Evolutionary conservation across 768 basidiomycete genomes (phyloP).

Genomic region (Gyrodon lividus): DNA sequence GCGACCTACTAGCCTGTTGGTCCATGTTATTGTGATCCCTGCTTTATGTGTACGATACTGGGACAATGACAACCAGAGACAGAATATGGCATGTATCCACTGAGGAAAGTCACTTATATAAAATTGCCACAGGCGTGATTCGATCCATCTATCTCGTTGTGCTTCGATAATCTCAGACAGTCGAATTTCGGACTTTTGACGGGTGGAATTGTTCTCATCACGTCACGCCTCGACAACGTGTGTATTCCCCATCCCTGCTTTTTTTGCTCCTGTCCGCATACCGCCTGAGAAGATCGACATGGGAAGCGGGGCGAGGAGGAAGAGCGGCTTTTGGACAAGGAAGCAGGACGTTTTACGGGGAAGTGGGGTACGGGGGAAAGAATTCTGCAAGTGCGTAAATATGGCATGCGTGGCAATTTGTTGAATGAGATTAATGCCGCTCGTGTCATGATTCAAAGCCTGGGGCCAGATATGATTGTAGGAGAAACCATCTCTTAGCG

Average conservation of each 20-base stretch:
- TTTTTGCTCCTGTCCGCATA: slow-evolving; percentile 39
- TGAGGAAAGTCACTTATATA: too few species aligned
- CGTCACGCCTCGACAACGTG: neutral
- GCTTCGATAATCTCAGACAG: too few species aligned
- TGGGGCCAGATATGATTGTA: neutral
- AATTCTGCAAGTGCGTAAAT: slow-evolving; percentile 11
- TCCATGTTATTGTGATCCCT: neutral
- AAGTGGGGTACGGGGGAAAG: slow-evolving; percentile 21
- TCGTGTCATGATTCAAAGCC: neutral
- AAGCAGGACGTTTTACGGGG: slow-evolving; percentile 27
- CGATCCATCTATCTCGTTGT: too few species aligned
- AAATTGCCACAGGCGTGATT: too few species aligned
- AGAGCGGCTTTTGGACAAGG: slow-evolving; percentile 44
- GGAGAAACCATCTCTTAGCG: neutral
- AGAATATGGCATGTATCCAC: too few species aligned
- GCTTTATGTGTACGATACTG: too few species aligned
- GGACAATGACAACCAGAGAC: too few species aligned
- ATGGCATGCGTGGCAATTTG: too few species aligned
- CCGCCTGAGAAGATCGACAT: slow-evolving; percentile 52
- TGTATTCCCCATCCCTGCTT: slow-evolving; percentile 35
- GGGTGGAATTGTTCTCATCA: neutral
- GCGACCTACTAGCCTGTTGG: slow-evolving; percentile 35
- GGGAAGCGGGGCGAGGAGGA: slow-evolving; percentile 65
- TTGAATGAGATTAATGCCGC: neutral
- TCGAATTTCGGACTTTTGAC: slow-evolving; percentile 44